These are phyloP conservation scores for Ustilago nuda DNA, from an alignment of 1,284 basidiomycete species.

Conservation along the genomic window DNA sequence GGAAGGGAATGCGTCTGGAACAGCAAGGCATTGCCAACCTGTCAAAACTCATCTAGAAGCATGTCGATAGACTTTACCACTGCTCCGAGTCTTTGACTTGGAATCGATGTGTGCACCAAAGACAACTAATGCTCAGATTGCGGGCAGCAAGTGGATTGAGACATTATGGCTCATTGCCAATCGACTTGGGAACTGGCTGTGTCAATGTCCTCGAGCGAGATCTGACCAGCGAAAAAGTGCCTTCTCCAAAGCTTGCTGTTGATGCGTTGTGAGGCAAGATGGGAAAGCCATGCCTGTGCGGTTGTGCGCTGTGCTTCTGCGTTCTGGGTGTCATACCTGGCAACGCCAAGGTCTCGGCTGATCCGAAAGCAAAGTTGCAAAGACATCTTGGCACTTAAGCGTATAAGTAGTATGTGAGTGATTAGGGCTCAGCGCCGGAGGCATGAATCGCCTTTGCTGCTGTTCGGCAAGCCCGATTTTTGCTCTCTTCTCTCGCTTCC, in stretches of 20 bases:
- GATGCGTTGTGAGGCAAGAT: slow-evolving; percentile 8
- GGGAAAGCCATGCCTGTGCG: slow-evolving; percentile 16
- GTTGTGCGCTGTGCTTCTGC: slow-evolving; percentile 4
- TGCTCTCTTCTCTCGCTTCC: not conserved
- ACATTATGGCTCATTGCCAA: too few species aligned
- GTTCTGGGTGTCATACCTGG: not conserved
- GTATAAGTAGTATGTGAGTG: not conserved
- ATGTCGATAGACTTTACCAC: not conserved
- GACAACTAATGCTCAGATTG: too few species aligned
- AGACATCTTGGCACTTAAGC: not conserved
- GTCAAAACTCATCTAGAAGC: slow-evolving; percentile 37
- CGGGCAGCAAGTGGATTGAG: too few species aligned
- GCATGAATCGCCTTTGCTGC: slow-evolving; percentile 8
- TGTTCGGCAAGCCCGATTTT: slow-evolving; percentile 16
- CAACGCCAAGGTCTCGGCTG: slow-evolving; percentile 13
- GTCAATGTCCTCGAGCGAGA: slow-evolving; percentile 15
- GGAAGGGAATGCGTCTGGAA: slow-evolving; percentile 65
- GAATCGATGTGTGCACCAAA: too few species aligned
- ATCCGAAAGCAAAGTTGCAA: not conserved
- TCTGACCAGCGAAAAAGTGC: slow-evolving; percentile 19
- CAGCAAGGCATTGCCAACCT: slow-evolving; percentile 59
- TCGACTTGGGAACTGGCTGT: not conserved
- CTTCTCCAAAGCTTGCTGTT: slow-evolving; percentile 16
- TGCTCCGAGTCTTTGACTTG: too few species aligned
- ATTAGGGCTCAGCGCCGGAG: slow-evolving; percentile 3